Evolutionary conservation across 2,329 filamentous ascomycete species (phyloP).

Genomic region (Ploettnerulaceae sp.): DNA sequence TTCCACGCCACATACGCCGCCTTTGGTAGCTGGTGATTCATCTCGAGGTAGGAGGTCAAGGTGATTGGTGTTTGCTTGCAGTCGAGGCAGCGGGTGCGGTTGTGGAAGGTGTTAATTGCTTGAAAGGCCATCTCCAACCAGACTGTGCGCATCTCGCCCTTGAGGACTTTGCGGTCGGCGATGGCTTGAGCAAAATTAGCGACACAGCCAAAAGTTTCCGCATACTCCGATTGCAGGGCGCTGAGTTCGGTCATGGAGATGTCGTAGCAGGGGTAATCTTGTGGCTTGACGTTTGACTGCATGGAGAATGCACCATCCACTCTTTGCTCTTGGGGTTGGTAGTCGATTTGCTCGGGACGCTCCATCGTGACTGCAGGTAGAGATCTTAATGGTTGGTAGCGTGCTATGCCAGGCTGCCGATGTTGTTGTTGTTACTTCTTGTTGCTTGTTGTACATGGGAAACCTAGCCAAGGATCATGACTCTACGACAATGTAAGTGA

Average conservation of each 20-base stretch:
- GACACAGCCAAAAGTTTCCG: neutral
- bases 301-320: too few relatives aligned
- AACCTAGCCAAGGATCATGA: too few relatives aligned
- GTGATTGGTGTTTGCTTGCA: conserved; percentile 7
- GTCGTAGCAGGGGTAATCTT: neutral
- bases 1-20: neutral
- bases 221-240: neutral
- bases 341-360: too few relatives aligned
- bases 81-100: conserved; percentile 2
- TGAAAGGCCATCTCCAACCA: neutral
- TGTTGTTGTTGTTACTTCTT: too few relatives aligned
- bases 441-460: too few relatives aligned
- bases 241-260: neutral
- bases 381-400: too few relatives aligned
- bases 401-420: too few relatives aligned
- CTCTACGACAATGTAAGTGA: too few relatives aligned
- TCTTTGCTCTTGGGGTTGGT: too few relatives aligned
- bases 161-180: neutral
- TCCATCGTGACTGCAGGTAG: too few relatives aligned
- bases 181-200: neutral
- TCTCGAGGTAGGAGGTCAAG: neutral
- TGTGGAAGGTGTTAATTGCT: conserved; percentile 1
- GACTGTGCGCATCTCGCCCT: neutral
- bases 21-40: conserved; percentile 4
- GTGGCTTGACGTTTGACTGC: conserved; percentile 3